These are phyloP conservation scores for Xylariaceae sp. DNA, from an alignment of 2,329 filamentous ascomycete genomes.

Conservation along the genomic window DNA sequence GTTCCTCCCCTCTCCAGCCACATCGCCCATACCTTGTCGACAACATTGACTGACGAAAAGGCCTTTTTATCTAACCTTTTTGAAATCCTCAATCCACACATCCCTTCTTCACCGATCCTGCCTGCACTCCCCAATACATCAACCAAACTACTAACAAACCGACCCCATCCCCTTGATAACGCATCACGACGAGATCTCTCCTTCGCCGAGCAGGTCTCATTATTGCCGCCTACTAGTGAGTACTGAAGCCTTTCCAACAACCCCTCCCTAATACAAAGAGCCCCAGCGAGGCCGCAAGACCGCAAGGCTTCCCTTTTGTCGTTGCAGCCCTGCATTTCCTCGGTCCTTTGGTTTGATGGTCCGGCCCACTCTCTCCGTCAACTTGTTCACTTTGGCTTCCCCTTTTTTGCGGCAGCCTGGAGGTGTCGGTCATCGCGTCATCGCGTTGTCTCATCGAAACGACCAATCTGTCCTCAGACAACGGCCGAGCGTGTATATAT, in stretches of 20 bases:
- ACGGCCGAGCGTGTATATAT: slow-evolving; percentile 9
- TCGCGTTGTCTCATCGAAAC: slow-evolving; percentile 12
- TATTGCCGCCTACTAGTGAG: slow-evolving; percentile 31
- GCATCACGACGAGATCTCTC: slow-evolving; percentile 32
- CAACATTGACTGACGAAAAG: slow-evolving; percentile 13
- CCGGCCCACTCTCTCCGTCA: slow-evolving; percentile 20
- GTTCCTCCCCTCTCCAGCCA: slow-evolving; percentile 26
- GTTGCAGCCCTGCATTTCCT: slow-evolving; percentile 17
- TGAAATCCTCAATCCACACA: slow-evolving; percentile 21
- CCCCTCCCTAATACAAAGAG: slow-evolving; percentile 22
- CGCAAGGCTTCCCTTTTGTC: slow-evolving; percentile 7
- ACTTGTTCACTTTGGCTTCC: slow-evolving; percentile 25
- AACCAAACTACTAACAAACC: slow-evolving; percentile 9
- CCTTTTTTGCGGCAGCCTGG: slow-evolving; percentile 27
- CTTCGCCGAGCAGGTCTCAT: slow-evolving; percentile 33
- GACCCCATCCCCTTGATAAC: slow-evolving; percentile 23
- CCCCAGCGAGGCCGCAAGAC: slow-evolving; percentile 5
- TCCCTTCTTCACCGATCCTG: slow-evolving; percentile 32
- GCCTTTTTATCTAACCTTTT: slow-evolving; percentile 28
- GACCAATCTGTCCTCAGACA: slow-evolving; percentile 27
- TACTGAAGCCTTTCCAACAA: slow-evolving; percentile 12
- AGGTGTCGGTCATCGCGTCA: slow-evolving; percentile 12
- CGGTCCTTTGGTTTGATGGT: not conserved
- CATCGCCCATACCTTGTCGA: slow-evolving; percentile 20
- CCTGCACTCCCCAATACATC: slow-evolving; percentile 26